Conservation (phyloP, 345 rosid genomes). For the Hibiscus tridactylites region DNA sequence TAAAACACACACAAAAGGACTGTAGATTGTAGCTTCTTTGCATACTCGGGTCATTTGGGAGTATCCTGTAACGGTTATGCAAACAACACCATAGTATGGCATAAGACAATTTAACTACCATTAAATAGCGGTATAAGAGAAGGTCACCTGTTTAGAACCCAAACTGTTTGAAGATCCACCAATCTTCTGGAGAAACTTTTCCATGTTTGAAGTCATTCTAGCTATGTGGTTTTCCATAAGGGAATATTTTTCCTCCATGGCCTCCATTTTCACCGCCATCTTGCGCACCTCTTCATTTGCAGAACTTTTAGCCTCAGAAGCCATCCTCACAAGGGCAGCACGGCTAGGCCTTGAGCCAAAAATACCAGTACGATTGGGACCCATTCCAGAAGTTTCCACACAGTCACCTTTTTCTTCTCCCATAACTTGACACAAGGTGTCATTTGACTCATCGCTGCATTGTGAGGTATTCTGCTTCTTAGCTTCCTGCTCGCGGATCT, state of each 20-base stretch:
- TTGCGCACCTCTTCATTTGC: slow-evolving; percentile 22
- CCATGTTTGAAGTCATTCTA: slow-evolving; percentile 25
- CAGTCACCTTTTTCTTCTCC: slow-evolving; percentile 15
- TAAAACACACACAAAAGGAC: too few relatives aligned
- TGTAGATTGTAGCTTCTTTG: slow-evolving; percentile 5
- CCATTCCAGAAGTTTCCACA: slow-evolving; percentile 19
- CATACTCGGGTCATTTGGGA: too few relatives aligned
- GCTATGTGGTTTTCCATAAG: slow-evolving; percentile 29
- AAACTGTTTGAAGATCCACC: slow-evolving; percentile 11
- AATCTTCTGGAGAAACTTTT: slow-evolving; percentile 24
- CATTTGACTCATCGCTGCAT: slow-evolving; percentile 16
- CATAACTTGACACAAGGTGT: slow-evolving; percentile 25
- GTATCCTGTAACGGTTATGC: too few relatives aligned
- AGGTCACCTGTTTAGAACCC: slow-evolving; percentile 15
- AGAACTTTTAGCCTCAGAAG: slow-evolving; percentile 22
- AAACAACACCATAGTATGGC: background rate
- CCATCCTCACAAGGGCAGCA: slow-evolving; percentile 11
- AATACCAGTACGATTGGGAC: slow-evolving; percentile 13
- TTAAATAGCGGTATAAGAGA: background rate
- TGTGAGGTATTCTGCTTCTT: slow-evolving; percentile 9
- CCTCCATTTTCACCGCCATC: slow-evolving; percentile 27
- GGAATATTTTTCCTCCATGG: slow-evolving; percentile 26
- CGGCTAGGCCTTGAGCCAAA: slow-evolving; percentile 15
- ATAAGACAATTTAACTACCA: background rate
- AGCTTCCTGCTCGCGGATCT: slow-evolving; percentile 19